Evolutionary conservation across 2,329 filamentous ascomycete genomes (phyloP), one percentile per base, ranked within the genome.

Genomic region (Orbilia quercus): DNA sequence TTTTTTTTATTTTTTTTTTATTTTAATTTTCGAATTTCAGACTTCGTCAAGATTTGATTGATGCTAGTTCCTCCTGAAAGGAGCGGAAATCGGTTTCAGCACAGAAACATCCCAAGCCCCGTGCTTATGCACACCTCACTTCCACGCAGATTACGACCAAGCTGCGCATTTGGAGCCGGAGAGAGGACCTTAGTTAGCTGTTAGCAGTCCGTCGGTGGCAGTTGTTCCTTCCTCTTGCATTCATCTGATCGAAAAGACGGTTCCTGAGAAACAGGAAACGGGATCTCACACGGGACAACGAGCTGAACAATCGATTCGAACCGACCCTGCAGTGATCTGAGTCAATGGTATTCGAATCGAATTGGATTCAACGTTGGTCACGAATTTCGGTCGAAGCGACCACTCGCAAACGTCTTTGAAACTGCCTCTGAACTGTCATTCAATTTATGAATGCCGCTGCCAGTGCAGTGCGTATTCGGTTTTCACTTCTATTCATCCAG

Each of bases 41-140:
- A 59, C 34, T 59, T 50, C 51, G 59, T 65, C 53, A 60, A 40
- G 59, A 72, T n/a, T n/a, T n/a, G n/a, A n/a, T 64, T 72, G 53
- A 55, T 65, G 40, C 38, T 50, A 64, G 54, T 54, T 40, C 47
- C 45, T 44, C 60, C 55, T 59, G 36, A 65, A 72, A 72, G 53
- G 67, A 65, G 54, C 55, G 59, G 60, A 64, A 25, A 65, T 65
- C 55, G 53, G 67, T 72, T 72, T 72, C 67, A 72, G 67, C 38
- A 47, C 51, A 65, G 67, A 72, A 72, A 72, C 67, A 72, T 65
- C 67, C 48, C 45, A 53, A 54, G 67, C 67, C 59, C 67, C 67
- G 67, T 72, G 59, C 67, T 72, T 72, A 72, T 72, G 67, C 67
- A 58, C 57, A 71, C 66, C 48, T 47, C 22, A 62, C 58, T 36